Evolutionary conservation across 1,284 basidiomycete genomes (phyloP), one percentile per base, ranked within the genome.

Genomic region (Jaminaea rosea): DNA sequence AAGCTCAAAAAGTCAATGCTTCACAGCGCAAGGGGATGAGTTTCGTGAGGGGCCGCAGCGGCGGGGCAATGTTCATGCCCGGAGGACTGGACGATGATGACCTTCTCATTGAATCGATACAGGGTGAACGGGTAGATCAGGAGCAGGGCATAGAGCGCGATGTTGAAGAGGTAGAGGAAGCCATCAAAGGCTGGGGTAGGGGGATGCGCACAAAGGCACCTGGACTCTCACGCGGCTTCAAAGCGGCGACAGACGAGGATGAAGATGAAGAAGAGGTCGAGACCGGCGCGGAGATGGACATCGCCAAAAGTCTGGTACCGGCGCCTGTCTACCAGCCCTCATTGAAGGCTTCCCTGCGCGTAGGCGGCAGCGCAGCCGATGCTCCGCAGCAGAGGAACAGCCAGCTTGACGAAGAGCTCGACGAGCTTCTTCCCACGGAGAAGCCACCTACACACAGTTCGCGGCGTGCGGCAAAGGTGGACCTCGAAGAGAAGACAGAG

Each of bases 401-500:
- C 19, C 26, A 17, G 11, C 46, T 61, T 6, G 62, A 62, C 27
- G 65, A 67, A n/a, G 59, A 68, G 26, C 60, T 72, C 1, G 71
- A 73, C 50, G 66, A 72, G 50, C 54, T 72, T 4, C 65, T 73
- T 2, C 70, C 69, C 1, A 57, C 59, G 7, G 64, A 68, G 32
- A 48, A 55, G 2, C 61, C 46, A 10, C 29, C 37, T 23, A 34
- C 45, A 3, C 27, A 46, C 19, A 27, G 23, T 21, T 26, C 28
- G 21, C n/a, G 27, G 15, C 21, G 44, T 4, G 13, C 28, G 37
- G 27, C 62, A 2, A 61, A 65, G 27, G 65, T 59, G 47, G 13
- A 50, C 52, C 31, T 56, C 29, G 59, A 67, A 29, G 69, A 69
- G 31, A 94, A 93, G 76, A 84, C 88, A 49, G 90, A 97, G 62